Conservation (phyloP, 805 yeast genomes). For the Yarrowia sp. region DNA sequence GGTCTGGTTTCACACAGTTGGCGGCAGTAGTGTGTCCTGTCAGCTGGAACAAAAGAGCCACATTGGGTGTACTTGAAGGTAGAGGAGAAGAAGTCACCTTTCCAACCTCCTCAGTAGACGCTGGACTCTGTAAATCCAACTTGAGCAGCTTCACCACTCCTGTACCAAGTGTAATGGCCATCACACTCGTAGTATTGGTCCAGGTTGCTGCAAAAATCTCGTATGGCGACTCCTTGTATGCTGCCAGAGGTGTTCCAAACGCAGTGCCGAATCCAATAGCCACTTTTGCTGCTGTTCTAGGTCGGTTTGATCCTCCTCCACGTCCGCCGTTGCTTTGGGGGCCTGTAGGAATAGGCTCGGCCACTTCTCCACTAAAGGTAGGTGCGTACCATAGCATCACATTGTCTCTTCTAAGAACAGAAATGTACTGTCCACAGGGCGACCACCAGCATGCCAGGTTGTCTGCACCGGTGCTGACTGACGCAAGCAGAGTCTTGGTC, state of each 20-base stretch:
- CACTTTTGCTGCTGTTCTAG: neutral
- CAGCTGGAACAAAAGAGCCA: neutral
- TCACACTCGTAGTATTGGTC: slow-evolving; percentile 39
- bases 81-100: neutral
- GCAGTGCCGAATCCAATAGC: neutral
- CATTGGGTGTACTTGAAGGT: neutral
- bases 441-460: slow-evolving; percentile 41
- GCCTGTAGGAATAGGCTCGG: neutral
- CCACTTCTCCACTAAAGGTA: slow-evolving; percentile 37
- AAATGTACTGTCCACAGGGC: slow-evolving; percentile 48
- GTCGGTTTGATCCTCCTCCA: neutral
- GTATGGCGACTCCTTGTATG: slow-evolving; percentile 34
- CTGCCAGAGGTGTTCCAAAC: slow-evolving; percentile 24
- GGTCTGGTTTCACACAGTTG: slow-evolving; percentile 50
- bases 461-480: slow-evolving; percentile 36
- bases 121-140: slow-evolving; percentile 11
- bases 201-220: slow-evolving; percentile 42
- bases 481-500: slow-evolving; percentile 41
- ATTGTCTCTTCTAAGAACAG: slow-evolving; percentile 35
- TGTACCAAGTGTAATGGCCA: slow-evolving; percentile 49
- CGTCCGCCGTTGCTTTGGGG: neutral
- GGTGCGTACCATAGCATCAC: slow-evolving; percentile 34
- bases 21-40: slow-evolving; percentile 53
- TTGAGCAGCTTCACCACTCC: slow-evolving; percentile 44
- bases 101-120: slow-evolving; percentile 5